phyloP scores from a whole-genome alignment of 2,329 filamentous ascomycete species.

The Epichloe amarillans region DNA sequence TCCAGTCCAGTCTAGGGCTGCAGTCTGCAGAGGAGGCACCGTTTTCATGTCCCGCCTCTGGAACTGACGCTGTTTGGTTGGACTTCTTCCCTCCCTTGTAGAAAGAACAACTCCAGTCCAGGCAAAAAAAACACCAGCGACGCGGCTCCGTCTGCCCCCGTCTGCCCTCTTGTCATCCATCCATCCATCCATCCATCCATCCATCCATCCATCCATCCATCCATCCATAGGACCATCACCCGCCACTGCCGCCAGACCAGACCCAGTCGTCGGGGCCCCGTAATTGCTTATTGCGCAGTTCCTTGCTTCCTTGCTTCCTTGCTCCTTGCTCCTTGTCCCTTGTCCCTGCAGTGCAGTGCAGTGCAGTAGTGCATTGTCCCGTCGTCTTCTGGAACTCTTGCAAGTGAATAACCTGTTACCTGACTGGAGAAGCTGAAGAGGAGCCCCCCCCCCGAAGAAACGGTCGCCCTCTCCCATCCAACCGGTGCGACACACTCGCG shows the following conservation, averaged over 20 bases:
- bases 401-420: background rate
- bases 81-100: no score
- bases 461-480: background rate
- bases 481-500: background rate
- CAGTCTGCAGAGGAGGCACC: no score
- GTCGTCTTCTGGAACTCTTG: conserved; percentile 4
- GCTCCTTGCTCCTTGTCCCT: background rate
- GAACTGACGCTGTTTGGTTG: no score
- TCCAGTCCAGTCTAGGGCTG: no score
- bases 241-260: background rate
- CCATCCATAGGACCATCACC: background rate
- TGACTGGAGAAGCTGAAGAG: conserved; percentile 8
- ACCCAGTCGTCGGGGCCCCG: background rate
- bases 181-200: no score
- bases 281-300: background rate
- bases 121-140: background rate
- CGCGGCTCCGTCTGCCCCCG: background rate
- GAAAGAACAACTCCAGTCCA: background rate
- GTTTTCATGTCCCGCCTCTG: no score
- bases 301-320: no score
- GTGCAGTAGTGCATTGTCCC: background rate
- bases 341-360: background rate
- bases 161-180: background rate
- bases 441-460: conserved; percentile 1
- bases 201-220: no score